Percentiles rank a stretch among this genome's conserved stretches.
Evolutionary conservation across 2,329 filamentous ascomycete genomes (phyloP).

Genomic region (Penicillium hordei): DNA sequence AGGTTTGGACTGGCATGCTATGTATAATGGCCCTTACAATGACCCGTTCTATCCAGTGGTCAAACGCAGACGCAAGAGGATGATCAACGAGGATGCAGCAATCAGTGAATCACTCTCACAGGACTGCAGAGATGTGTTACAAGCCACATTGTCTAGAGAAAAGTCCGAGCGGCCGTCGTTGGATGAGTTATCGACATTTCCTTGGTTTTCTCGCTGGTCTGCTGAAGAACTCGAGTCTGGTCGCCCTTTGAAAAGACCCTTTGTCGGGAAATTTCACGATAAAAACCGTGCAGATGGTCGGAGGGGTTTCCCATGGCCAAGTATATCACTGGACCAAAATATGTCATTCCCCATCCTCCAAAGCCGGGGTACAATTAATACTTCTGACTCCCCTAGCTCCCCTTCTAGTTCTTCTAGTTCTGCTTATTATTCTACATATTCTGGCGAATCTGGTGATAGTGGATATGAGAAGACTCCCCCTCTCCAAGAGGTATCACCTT

Average conservation of each 20-base stretch:
- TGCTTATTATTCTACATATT: background rate
- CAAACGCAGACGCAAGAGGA: constrained; percentile 21
- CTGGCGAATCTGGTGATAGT: background rate
- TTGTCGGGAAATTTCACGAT: constrained; percentile 5
- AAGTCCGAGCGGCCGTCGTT: constrained; percentile 24
- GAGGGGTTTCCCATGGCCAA: constrained; percentile 1
- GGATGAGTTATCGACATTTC: constrained; percentile 24
- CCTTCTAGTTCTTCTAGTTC: background rate
- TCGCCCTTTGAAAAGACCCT: constrained; percentile 12
- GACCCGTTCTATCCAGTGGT: background rate
- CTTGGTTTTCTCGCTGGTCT: constrained; percentile 29
- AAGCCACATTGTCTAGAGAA: constrained; percentile 26
- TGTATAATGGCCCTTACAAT: background rate
- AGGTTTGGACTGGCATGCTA: constrained; percentile 1
- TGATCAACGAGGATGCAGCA: constrained; percentile 28
- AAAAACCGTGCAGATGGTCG: background rate
- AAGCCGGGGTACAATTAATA: background rate
- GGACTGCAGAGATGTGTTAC: constrained; percentile 34
- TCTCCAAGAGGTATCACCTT: background rate
- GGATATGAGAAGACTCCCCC: background rate
- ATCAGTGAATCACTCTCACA: constrained; percentile 31
- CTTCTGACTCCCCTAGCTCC: background rate
- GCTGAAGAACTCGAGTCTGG: constrained; percentile 11
- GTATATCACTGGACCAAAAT: background rate
- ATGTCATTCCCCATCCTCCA: background rate